These are phyloP conservation scores for Wickerhamomyces canadensis DNA, from an alignment of 805 yeast genomes.

Conservation along the genomic window DNA sequence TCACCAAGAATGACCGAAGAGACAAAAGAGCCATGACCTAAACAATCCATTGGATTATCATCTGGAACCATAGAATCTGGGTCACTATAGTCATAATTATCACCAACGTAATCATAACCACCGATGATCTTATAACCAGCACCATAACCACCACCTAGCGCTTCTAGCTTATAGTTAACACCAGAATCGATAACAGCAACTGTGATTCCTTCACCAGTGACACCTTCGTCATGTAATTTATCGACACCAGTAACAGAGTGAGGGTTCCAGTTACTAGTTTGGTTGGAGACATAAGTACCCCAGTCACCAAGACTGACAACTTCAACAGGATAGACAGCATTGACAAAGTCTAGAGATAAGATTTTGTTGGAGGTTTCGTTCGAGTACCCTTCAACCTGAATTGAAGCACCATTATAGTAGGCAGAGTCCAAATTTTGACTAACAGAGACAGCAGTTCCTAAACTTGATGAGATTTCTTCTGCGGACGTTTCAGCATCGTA, in stretches of 20 bases:
- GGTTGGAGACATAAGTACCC: neutral
- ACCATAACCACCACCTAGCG: conserved; percentile 7
- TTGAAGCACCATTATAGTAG: conserved; percentile 1
- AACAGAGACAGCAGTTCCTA: too few relatives aligned
- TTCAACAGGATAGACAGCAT: neutral
- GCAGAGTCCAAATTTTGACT: neutral
- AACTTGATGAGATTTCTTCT: too few relatives aligned
- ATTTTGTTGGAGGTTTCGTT: neutral
- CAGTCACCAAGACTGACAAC: neutral
- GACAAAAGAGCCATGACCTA: conserved; percentile 16
- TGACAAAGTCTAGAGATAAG: neutral
- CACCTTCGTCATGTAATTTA: neutral
- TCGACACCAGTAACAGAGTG: conserved; percentile 5
- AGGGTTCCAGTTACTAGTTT: conserved; percentile 3
- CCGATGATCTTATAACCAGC: conserved; percentile 7
- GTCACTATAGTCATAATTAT: neutral
- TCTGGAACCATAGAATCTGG: conserved; percentile 6
- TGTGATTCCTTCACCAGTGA: conserved; percentile 1
- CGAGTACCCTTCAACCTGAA: neutral
- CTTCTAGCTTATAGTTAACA: conserved; percentile 6
- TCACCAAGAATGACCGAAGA: conserved; percentile 12
- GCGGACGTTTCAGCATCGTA: too few relatives aligned
- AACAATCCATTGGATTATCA: conserved; percentile 12
- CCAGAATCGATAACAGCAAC: conserved; percentile 5
- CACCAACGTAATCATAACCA: conserved; percentile 10